Evolutionary conservation across 352 stramenopile species (phyloP), one percentile per base, ranked within the genome.

Genomic region (Phytophthora cryptogea): DNA sequence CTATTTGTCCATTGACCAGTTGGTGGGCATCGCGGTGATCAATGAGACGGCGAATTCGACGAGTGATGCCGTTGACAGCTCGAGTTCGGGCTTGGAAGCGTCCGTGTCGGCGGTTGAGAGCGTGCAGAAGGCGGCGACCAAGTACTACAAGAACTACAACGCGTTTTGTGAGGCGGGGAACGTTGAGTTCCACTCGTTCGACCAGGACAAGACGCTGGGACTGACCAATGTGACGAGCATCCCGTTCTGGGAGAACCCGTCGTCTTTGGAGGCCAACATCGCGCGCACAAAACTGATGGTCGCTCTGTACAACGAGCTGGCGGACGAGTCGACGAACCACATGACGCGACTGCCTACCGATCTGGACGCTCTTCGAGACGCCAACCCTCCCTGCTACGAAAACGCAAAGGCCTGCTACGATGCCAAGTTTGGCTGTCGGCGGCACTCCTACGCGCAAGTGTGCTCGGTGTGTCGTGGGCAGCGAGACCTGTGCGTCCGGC

Each of bases 21-120:
- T 91, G 27, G 82, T 91, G 13, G 82, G 82, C n/a, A 91, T 91
- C 72, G 78, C 66, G 8, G 47, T n/a, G 13, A 70, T 75, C 46
- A 51, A 64, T 26, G 51, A 39, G 8, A 72, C 37, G 20, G 20
- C 63, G 5, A 56, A 27, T 52, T 66, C 33, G 26, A 66, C 27
- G 41, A 74, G 51, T 75, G 73, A 59, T 48, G 59, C 26, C 45
- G 33, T 43, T 37, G 63, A 47, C 54, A 69, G 41, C 52, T 83
- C 28, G 42, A 54, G 32, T 73, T 83, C 55, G 64, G 64, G 58
- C 16, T 64, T 44, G 26, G 40, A 51, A 46, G 26, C 32, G 16
- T 48, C 54, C 8, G 20, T n/a, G 2, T 36, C 36, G 14, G 62
- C 42, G 17, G 55, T 63, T 63, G 44, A 32, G 6, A 66, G 23